These are phyloP conservation scores for Eucalyptus cloeziana DNA, from an alignment of 345 rosid species.

Conservation along the genomic window DNA sequence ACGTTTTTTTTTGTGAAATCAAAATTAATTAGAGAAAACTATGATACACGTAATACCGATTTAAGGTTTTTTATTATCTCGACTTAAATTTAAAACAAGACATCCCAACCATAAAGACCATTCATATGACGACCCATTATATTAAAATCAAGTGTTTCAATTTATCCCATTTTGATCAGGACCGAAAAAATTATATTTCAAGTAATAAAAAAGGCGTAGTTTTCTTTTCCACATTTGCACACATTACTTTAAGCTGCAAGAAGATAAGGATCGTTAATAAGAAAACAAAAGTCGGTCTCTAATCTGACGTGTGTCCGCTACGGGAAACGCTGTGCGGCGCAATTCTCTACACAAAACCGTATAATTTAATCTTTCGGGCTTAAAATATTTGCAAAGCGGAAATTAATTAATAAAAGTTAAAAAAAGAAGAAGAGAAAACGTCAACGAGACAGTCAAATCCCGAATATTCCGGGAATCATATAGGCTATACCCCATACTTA, in stretches of 20 bases:
- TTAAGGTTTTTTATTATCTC: background rate
- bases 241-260: background rate
- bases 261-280: background rate
- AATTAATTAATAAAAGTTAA: background rate
- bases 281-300: background rate
- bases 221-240: background rate
- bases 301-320: background rate
- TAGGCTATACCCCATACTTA: background rate
- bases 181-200: background rate
- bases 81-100: background rate
- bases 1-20: background rate
- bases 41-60: fast-evolving
- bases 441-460: background rate
- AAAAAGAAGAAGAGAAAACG: background rate
- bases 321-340: background rate
- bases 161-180: background rate
- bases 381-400: background rate
- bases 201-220: background rate
- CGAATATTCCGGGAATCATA: background rate
- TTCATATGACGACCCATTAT: fast-evolving
- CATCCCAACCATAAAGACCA: fast-evolving
- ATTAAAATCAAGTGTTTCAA: background rate
- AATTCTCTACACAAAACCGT: background rate
- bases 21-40: background rate
- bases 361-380: background rate